Conservation (phyloP, 2,329 filamentous ascomycete species). For the Penicillium fuscoglaucum region DNA sequence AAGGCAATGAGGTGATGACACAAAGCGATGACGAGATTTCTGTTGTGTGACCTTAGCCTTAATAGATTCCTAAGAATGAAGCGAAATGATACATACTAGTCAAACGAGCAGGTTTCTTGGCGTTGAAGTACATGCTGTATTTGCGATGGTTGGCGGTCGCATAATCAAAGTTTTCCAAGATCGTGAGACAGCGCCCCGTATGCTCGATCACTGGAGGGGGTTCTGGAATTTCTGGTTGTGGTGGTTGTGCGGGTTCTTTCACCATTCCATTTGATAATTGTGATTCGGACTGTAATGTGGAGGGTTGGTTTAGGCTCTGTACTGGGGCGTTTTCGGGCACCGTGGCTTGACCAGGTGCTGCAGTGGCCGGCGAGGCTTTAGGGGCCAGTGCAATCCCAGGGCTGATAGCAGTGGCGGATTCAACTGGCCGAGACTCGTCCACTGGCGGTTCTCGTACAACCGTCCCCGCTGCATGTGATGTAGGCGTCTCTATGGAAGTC, state of each 20-base stretch:
- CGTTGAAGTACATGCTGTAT: slow-evolving; percentile 58
- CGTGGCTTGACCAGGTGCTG: slow-evolving; percentile 8
- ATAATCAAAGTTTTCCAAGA: slow-evolving; percentile 59
- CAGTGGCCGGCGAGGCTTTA: background rate
- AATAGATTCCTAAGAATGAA: background rate
- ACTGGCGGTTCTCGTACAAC: background rate
- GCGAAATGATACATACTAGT: slow-evolving; percentile 42
- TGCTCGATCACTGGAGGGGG: slow-evolving; percentile 48
- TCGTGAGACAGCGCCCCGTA: slow-evolving; percentile 58
- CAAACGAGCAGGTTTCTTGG: slow-evolving; percentile 50
- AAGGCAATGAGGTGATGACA: slow-evolving; percentile 77
- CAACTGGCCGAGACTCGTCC: background rate
- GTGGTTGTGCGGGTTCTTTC: slow-evolving; percentile 26
- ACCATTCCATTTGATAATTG: slow-evolving; percentile 15
- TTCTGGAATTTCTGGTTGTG: slow-evolving; percentile 29
- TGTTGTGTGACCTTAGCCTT: slow-evolving; percentile 23
- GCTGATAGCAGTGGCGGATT: background rate
- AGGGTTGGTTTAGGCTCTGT: slow-evolving; percentile 19
- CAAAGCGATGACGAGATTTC: slow-evolving; percentile 60
- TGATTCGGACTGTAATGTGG: background rate
- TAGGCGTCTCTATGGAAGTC: background rate
- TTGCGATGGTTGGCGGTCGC: slow-evolving; percentile 56
- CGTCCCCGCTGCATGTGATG: background rate
- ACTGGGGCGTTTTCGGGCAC: slow-evolving; percentile 6
- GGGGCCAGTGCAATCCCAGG: background rate